Conservation (phyloP, 345 rosid species). For the Moricandia moricandioides region DNA sequence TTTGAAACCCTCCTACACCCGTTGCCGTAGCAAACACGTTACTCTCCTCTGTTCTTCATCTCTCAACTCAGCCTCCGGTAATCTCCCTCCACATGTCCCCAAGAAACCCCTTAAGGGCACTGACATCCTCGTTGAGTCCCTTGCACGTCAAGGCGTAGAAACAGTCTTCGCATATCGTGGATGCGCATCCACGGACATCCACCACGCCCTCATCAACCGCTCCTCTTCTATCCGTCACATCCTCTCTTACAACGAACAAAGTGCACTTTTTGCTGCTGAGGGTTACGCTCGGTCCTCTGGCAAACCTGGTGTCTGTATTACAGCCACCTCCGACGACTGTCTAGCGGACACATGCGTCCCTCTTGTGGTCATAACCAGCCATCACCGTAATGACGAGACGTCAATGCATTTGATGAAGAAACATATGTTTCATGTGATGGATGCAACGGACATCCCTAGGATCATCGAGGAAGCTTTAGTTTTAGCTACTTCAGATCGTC, state of each 20-base stretch:
- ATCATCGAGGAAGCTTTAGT: conserved; percentile 75
- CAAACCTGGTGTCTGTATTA: conserved; percentile 75
- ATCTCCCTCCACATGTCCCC: conserved; percentile 46
- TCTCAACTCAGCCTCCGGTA: conserved; percentile 4
- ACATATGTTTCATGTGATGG: conserved; percentile 57
- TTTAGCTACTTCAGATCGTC: conserved; percentile 83
- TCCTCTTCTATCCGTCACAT: conserved; percentile 67
- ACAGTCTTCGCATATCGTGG: conserved; percentile 86
- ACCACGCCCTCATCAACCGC: conserved; percentile 86
- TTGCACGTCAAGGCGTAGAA: conserved; percentile 78
- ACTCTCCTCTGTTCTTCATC: conserved; percentile 39
- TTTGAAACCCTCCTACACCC: conserved; percentile 9
- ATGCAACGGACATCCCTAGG: conserved; percentile 84
- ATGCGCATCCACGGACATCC: conserved; percentile 94
- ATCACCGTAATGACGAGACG: background rate
- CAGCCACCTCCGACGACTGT: conserved; percentile 93
- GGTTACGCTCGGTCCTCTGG: conserved; percentile 92
- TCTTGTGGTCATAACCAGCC: conserved; percentile 17
- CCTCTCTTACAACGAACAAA: conserved; percentile 92
- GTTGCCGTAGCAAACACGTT: conserved; percentile 24
- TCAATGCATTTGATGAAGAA: background rate
- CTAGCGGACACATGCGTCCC: conserved; percentile 93
- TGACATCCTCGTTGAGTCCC: conserved; percentile 89
- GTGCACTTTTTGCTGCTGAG: conserved; percentile 88
- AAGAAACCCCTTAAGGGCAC: conserved; percentile 88